A percentile compares a stretch with the other conserved stretches of the same genome.
Conservation (phyloP, 2,329 filamentous ascomycete genomes). For the Fusarium torulosum region DNA sequence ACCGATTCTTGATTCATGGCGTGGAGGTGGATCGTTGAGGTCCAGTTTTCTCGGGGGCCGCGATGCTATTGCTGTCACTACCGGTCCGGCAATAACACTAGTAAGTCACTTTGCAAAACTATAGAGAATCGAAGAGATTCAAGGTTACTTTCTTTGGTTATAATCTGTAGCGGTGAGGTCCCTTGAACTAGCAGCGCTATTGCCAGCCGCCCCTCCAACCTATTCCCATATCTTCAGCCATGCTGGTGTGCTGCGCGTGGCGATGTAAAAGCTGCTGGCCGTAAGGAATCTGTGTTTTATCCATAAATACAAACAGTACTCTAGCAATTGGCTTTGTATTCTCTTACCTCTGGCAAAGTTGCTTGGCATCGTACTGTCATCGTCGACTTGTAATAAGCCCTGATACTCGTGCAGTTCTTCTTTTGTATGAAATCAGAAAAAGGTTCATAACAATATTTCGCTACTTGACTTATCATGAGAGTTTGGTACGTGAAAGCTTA, state of each 20-base stretch:
- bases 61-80: conserved; percentile 15
- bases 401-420: too few species aligned
- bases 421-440: background rate
- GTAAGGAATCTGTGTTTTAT: too few species aligned
- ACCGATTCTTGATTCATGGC: conserved; percentile 26
- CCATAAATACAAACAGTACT: too few species aligned
- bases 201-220: conserved; percentile 16
- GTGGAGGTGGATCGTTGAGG: conserved; percentile 26
- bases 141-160: background rate
- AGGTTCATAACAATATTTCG: background rate
- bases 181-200: background rate
- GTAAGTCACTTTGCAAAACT: background rate
- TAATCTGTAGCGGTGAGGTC: conserved; percentile 29
- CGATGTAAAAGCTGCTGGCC: background rate
- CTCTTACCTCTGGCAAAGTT: too few species aligned
- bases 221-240: background rate
- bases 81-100: background rate
- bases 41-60: conserved; percentile 38
- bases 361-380: too few species aligned
- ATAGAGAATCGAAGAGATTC: background rate
- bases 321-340: too few species aligned
- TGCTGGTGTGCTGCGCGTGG: background rate
- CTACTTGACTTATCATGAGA: background rate
- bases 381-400: too few species aligned
- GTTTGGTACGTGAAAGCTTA: background rate